Conservation (phyloP, 2,329 filamentous ascomycete species). For the Xylaria digitata region DNA sequence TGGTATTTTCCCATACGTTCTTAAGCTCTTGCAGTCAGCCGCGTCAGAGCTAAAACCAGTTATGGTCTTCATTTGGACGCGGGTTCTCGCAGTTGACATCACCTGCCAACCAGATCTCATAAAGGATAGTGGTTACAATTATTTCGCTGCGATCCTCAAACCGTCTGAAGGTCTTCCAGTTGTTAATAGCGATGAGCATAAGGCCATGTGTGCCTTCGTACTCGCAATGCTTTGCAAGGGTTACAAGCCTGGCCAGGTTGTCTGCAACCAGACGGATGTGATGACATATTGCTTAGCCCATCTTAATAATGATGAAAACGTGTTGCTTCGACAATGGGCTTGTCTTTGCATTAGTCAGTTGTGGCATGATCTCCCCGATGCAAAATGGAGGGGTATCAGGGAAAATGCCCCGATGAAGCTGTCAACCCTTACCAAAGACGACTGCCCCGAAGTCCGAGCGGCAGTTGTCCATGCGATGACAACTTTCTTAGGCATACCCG, state of each 20-base stretch:
- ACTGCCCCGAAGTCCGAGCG: slow-evolving; percentile 90
- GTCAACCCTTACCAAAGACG: slow-evolving; percentile 82
- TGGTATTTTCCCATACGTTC: slow-evolving; percentile 98
- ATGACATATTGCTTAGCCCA: slow-evolving; percentile 89
- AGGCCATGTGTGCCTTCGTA: slow-evolving; percentile 99
- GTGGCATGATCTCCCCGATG: slow-evolving; percentile 90
- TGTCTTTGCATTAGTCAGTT: slow-evolving; percentile 95
- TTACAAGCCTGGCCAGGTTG: slow-evolving; percentile 89
- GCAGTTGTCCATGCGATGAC: slow-evolving; percentile 95
- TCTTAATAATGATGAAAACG: slow-evolving; percentile 86
- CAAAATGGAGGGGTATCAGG: slow-evolving; percentile 95
- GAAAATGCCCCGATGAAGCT: slow-evolving; percentile 86
- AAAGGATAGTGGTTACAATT: slow-evolving; percentile 97
- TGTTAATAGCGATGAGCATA: slow-evolving; percentile 90
- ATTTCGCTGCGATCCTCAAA: slow-evolving; percentile 93
- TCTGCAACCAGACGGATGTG: slow-evolving; percentile 90
- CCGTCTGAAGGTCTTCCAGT: slow-evolving; percentile 85
- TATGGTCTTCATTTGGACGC: slow-evolving; percentile 99
- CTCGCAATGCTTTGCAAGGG: slow-evolving; percentile 96
- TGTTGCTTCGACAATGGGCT: slow-evolving; percentile 91
- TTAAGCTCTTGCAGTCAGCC: slow-evolving; percentile 95
- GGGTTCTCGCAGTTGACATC: slow-evolving; percentile 93
- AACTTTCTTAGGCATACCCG: slow-evolving; percentile 92
- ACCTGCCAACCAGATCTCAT: slow-evolving; percentile 93
- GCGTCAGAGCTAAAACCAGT: slow-evolving; percentile 95